Base-by-base conservation (phyloP, 306 rosid species). In the Sphenostylis stenocarpa region DNA sequence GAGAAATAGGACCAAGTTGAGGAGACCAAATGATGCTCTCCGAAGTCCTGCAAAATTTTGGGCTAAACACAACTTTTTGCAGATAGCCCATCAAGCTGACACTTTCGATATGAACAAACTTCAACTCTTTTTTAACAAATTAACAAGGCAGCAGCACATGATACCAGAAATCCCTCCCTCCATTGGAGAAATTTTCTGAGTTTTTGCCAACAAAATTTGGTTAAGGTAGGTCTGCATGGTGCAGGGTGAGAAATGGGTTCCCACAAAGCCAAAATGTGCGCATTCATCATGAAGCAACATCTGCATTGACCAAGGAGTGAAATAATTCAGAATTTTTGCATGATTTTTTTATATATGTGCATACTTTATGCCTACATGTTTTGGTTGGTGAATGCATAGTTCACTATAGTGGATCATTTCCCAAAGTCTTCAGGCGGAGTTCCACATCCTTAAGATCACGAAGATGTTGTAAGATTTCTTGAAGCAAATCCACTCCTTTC, bases 391-490 rank as follows among this genome's bases (percentile, higher is more conserved):
- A 76, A 77, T 62, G 78, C 24, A 73, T 15, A 73, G 84, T 82
- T 81, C 76, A 80, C 56, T 67, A 31, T 28, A 63, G 51, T 48
- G 77, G 68, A 67, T 84, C 85, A 81, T 75, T 84, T 53, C 41
- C 84, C 71, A 81, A 81, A 77, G 45, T 81, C 69, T 77, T 85
- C 12, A 84, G 24, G 2, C 83, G 81, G 8, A 81, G 81, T 68
- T 92, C 97, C 26, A 90, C 89, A 2, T 20, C 80, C 87, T 83
- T 92, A 15, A 92, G 83, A 84, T 90, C 97, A 6, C 88, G 87
- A 63, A 90, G 84, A 87, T 92, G 90, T 56, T 85, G 88, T 85
- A 92, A 77, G 57, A 87, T 87, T 78, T 90, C 97, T 76, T 92
- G 91, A 75, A 91, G 91, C 70, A 90, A 82, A 78, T 85, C 89